Conservation (phyloP, 148 eudicot species). For the Pharnaceum exiguum region DNA sequence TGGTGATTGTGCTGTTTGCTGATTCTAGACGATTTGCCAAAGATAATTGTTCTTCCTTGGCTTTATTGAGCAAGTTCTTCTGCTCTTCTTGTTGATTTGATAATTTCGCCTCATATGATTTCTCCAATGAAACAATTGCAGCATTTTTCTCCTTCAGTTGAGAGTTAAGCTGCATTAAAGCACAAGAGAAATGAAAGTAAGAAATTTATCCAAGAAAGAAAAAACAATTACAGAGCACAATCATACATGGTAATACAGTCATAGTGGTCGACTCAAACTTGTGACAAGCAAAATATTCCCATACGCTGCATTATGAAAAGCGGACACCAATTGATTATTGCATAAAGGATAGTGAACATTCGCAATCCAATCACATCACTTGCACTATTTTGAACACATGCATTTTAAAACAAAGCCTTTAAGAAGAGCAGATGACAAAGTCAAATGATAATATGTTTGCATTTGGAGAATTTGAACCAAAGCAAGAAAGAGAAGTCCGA, state of each 20-base stretch:
- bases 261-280: background rate
- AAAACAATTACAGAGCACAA: background rate
- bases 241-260: background rate
- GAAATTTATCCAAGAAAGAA: background rate
- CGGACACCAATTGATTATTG: too few species aligned
- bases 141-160: constrained; percentile 57
- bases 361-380: too few species aligned
- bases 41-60: constrained; percentile 55
- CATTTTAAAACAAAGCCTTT: too few species aligned
- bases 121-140: constrained; percentile 55
- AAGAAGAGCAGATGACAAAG: too few species aligned
- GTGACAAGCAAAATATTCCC: background rate
- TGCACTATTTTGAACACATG: too few species aligned
- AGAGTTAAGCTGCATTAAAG: constrained; percentile 46
- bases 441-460: too few species aligned
- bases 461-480: too few species aligned
- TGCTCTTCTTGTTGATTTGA: constrained; percentile 47
- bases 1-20: constrained; percentile 46
- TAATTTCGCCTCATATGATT: constrained; percentile 49
- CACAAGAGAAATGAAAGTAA: background rate
- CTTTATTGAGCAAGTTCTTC: constrained; percentile 41
- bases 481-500: too few species aligned
- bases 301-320: background rate
- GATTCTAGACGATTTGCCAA: constrained; percentile 45
- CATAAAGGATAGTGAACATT: too few species aligned